phyloP scores from a whole-genome alignment of 2,329 filamentous ascomycete genomes.

The Alternaria triticimaculans region DNA sequence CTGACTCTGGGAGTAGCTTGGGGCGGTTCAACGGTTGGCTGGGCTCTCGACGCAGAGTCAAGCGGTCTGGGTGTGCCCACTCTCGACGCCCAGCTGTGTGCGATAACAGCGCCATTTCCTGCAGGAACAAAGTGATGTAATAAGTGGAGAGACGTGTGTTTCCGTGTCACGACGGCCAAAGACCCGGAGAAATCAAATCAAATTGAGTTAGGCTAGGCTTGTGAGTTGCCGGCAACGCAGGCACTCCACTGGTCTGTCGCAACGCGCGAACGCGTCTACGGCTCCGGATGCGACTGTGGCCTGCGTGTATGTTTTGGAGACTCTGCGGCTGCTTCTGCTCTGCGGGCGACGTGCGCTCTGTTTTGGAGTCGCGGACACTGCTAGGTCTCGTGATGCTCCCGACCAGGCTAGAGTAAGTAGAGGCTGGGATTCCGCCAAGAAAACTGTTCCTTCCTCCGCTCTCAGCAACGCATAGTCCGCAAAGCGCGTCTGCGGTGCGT shows the following conservation, averaged over 20 bases:
- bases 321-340: conserved; percentile 3
- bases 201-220: conserved; percentile 46
- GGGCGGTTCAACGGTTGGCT: conserved; percentile 17
- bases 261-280: conserved; percentile 32
- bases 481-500: conserved; percentile 42
- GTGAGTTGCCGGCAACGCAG: conserved; percentile 44
- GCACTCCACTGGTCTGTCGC: conserved; percentile 45
- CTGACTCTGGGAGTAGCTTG: conserved; percentile 7
- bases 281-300: conserved; percentile 6
- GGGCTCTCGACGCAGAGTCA: conserved; percentile 19
- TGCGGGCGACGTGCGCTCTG: conserved; percentile 6
- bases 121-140: conserved; percentile 41
- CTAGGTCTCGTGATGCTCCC: conserved; percentile 19
- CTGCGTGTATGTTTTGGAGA: neutral
- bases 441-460: conserved; percentile 24
- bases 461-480: conserved; percentile 45
- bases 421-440: conserved; percentile 14
- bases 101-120: conserved; percentile 10
- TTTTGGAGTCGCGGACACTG: conserved; percentile 21
- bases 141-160: conserved; percentile 49
- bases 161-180: conserved; percentile 46
- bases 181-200: conserved; percentile 36
- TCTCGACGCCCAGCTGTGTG: conserved; percentile 8
- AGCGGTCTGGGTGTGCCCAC: conserved; percentile 28
- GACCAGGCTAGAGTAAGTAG: conserved; percentile 15